A percentile compares a stretch with the other conserved stretches of the same genome.
phyloP scores from a whole-genome alignment of 352 stramenopile species.

The Phytophthora macrochlamydospora region DNA sequence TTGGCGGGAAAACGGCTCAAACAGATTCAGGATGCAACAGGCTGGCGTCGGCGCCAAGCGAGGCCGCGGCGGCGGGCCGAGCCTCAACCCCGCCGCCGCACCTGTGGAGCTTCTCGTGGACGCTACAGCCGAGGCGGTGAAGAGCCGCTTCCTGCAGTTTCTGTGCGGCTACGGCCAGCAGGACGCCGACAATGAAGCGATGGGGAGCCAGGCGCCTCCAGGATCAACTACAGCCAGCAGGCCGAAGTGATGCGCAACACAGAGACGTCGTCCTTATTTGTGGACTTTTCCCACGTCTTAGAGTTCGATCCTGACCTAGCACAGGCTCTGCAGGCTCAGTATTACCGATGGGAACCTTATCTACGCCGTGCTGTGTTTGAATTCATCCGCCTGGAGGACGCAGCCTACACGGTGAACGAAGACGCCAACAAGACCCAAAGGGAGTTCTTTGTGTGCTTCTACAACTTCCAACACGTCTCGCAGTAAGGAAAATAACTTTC shows the following conservation, averaged over 20 bases:
- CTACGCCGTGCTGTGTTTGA: slow-evolving; percentile 76
- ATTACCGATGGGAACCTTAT: slow-evolving; percentile 87
- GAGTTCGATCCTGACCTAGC: slow-evolving; percentile 84
- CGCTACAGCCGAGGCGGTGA: slow-evolving; percentile 79
- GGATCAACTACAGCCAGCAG: slow-evolving; percentile 85
- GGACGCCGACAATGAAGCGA: slow-evolving; percentile 17
- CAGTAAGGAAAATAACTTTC: slow-evolving; percentile 48
- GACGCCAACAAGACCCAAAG: slow-evolving; percentile 80
- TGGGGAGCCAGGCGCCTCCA: slow-evolving; percentile 16
- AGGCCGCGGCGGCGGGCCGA: slow-evolving; percentile 36
- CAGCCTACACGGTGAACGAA: slow-evolving; percentile 78
- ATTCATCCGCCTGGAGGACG: slow-evolving; percentile 79
- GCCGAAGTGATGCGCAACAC: slow-evolving; percentile 87
- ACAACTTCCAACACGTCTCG: slow-evolving; percentile 89
- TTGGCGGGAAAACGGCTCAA: neutral
- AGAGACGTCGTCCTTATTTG: slow-evolving; percentile 88
- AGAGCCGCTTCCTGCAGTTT: slow-evolving; percentile 85
- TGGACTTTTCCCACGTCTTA: slow-evolving; percentile 86
- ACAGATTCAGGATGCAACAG: slow-evolving; percentile 16
- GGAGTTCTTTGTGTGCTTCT: slow-evolving; percentile 91
- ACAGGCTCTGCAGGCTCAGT: slow-evolving; percentile 83
- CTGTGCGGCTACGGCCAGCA: slow-evolving; percentile 77
- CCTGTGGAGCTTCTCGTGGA: slow-evolving; percentile 70
- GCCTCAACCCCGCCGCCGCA: slow-evolving; percentile 42
- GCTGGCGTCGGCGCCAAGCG: slow-evolving; percentile 41